phyloP scores from a whole-genome alignment of 345 rosid genomes.

The Pseudoturritis turrita region DNA sequence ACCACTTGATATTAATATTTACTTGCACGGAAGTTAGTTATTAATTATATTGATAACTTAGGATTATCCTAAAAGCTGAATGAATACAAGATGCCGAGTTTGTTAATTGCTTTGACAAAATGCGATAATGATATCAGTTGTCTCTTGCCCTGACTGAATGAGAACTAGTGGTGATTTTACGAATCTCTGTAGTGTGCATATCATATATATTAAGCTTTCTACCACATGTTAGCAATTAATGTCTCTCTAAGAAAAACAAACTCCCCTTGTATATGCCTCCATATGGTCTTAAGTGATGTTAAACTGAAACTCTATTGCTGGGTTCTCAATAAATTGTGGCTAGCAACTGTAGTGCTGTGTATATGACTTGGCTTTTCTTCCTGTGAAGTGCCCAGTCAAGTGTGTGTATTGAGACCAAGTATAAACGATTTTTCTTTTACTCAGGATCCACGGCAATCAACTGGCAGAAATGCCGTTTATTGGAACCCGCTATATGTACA shows the following conservation, averaged over 20 bases:
- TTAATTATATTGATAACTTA: not conserved
- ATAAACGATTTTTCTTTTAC: not conserved
- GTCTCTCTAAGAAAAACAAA: not conserved
- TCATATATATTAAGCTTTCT: not conserved
- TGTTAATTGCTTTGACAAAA: not conserved
- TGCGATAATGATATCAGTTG: not conserved
- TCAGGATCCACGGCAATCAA: conserved; percentile 76
- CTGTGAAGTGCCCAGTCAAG: not conserved
- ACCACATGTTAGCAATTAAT: not conserved
- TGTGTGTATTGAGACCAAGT: not conserved
- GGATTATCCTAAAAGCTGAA: not conserved
- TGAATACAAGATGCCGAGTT: not conserved
- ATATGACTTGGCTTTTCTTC: not conserved
- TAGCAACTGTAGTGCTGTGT: not conserved
- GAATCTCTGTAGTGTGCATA: not conserved
- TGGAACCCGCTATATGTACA: conserved; percentile 77
- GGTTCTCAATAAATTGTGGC: not conserved
- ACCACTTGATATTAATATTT: not conserved
- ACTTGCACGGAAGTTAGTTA: not conserved
- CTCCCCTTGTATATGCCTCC: not conserved
- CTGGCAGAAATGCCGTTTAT: conserved; percentile 99
- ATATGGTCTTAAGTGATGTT: not conserved
- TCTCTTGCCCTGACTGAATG: not conserved
- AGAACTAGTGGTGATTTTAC: not conserved
- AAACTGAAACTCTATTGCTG: not conserved